Evolutionary conservation across 768 basidiomycete genomes (phyloP), one percentile per base, ranked within the genome.

Genomic region (Tubosaeta sp.): DNA sequence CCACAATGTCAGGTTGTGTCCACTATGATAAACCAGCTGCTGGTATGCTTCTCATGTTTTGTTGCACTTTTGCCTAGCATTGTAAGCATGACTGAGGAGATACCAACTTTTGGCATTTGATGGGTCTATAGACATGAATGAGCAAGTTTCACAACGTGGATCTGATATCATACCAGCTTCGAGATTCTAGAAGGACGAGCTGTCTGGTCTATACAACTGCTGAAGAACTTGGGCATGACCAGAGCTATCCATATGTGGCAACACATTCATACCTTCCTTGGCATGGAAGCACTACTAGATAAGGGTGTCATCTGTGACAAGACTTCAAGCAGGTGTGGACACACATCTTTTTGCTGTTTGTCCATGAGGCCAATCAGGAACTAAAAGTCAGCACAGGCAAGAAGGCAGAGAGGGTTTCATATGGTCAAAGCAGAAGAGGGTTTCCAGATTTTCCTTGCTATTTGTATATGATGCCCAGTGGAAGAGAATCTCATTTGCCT

Each of bases 41-140:
- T 99, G 97, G 67, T 98, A 98, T 0, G 95, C 95, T 69, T 99
- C 95, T 73, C 98, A 98, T 16, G 97, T 97, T 68, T 97, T 97
- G 79, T 97, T 97, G 75, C 97, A 97, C 68, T 97, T 95, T 70
- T 91, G 91, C 16, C 91, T 93, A 14, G 94, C 91, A 94, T 98
- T 98, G 71, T 94, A 98, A 1, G 95, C 95, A 57, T 95, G 91
- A 50, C 95, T 95, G 56, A 98, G 86, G 41, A 98, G 83, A 72
- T 98, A 99, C 95, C 97, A 99, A 63, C 91, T 95, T 72, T 98
- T 95, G 16, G 97, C 92, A 67, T 99, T 95, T 27, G 86, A 81
- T 16, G 91, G 85, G 72, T 98, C 97, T 95, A 17, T 14, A 34
- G 19, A 32, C 42, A 41, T 52, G 13, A 6, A 16, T 58, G 32